These are phyloP conservation scores for Hansenula sp. DNA, from an alignment of 1,139 yeast species.

Conservation along the genomic window DNA sequence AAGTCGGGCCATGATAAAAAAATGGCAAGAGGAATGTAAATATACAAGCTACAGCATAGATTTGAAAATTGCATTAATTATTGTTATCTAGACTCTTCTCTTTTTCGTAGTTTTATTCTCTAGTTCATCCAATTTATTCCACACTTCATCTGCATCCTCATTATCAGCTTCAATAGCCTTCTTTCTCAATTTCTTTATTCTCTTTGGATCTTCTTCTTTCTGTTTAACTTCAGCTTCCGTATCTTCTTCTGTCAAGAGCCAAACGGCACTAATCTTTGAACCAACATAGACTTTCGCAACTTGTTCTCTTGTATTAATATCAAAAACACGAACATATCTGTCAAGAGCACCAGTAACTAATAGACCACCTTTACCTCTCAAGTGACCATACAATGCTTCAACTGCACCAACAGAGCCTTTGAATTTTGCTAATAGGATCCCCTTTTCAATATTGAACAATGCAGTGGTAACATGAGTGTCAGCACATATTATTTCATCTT, in stretches of 20 bases:
- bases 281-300: slow-evolving; percentile 74
- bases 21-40: slow-evolving; percentile 27
- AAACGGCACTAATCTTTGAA: slow-evolving; percentile 59
- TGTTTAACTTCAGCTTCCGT: slow-evolving; percentile 15
- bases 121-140: slow-evolving; percentile 22
- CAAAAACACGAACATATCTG: slow-evolving; percentile 76
- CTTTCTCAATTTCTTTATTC: slow-evolving; percentile 29
- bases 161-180: slow-evolving; percentile 25
- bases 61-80: not conserved
- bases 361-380: slow-evolving; percentile 10
- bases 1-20: slow-evolving; percentile 59
- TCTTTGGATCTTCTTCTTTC: slow-evolving; percentile 28
- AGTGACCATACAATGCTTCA: slow-evolving; percentile 25
- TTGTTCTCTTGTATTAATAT: slow-evolving; percentile 50
- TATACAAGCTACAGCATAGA: slow-evolving; percentile 1
- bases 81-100: slow-evolving; percentile 12
- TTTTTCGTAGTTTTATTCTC: slow-evolving; percentile 14
- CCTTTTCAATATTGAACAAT: slow-evolving; percentile 42
- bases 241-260: slow-evolving; percentile 36
- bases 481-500: slow-evolving; percentile 43
- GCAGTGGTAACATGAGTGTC: slow-evolving; percentile 55
- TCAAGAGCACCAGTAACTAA: slow-evolving; percentile 78
- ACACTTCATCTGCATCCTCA: slow-evolving; percentile 25
- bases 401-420: slow-evolving; percentile 43
- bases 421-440: slow-evolving; percentile 37